Evolutionary conservation across 441 rosid species (phyloP).

Genomic region (Biscutella laevigata): DNA sequence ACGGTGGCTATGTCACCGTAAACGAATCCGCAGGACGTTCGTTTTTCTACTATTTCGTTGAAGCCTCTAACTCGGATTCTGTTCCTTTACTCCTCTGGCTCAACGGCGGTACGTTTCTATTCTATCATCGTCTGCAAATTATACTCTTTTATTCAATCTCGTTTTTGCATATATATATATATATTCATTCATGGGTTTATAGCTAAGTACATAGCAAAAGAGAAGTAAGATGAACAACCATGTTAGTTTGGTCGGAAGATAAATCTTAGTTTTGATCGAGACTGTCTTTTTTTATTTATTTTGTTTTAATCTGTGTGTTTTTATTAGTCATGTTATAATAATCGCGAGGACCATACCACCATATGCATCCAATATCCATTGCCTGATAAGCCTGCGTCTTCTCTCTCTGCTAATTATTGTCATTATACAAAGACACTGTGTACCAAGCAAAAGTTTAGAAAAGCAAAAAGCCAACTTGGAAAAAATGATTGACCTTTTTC

Average conservation of each 20-base stretch:
- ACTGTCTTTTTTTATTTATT: background rate
- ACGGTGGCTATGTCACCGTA: slow-evolving; percentile 66
- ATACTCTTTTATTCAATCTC: too few relatives aligned
- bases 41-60: slow-evolving; percentile 58
- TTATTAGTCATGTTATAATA: background rate
- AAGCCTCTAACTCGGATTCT: slow-evolving; percentile 38
- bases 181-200: too few relatives aligned
- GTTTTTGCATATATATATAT: background rate
- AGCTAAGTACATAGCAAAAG: background rate
- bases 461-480: background rate
- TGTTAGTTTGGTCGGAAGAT: too few relatives aligned
- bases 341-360: slow-evolving; percentile 6
- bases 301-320: background rate
- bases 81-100: slow-evolving; percentile 89
- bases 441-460: background rate
- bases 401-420: background rate
- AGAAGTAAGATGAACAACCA: slow-evolving; percentile 6
- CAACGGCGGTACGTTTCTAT: slow-evolving; percentile 76
- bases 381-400: slow-evolving; percentile 3
- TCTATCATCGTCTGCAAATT: too few relatives aligned
- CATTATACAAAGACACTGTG: background rate
- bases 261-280: slow-evolving; percentile 24
- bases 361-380: too few relatives aligned
- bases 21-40: slow-evolving; percentile 60
- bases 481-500: slow-evolving; percentile 12